Evolutionary conservation across 2,329 filamentous ascomycete genomes (phyloP).

Genomic region (Chaetomium sp.): DNA sequence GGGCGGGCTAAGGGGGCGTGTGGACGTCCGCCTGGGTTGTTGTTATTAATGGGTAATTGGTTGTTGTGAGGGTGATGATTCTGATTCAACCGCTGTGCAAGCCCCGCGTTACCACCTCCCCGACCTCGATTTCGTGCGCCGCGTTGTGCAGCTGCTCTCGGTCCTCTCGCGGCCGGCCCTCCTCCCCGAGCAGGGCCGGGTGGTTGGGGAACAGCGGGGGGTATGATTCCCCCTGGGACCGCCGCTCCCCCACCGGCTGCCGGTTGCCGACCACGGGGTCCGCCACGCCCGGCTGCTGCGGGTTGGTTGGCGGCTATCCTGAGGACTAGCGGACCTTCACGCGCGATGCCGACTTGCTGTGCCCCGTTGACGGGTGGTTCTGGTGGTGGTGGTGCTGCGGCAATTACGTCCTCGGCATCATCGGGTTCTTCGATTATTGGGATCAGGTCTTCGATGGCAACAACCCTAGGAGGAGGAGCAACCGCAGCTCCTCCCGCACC

Average conservation of each 20-base stretch:
- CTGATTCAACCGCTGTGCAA: constrained; percentile 22
- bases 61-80: not conserved
- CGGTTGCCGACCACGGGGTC: constrained; percentile 27
- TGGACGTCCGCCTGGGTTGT: too few species aligned
- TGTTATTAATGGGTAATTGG: too few species aligned
- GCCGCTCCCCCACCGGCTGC: not conserved
- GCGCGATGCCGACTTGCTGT: constrained; percentile 39
- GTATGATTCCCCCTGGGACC: not conserved
- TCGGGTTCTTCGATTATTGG: constrained; percentile 31
- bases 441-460: constrained; percentile 16
- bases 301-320: constrained; percentile 39
- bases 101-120: constrained; percentile 7
- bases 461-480: not conserved
- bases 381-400: constrained; percentile 17
- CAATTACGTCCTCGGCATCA: constrained; percentile 21
- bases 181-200: constrained; percentile 5
- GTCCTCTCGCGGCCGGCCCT: not conserved
- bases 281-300: constrained; percentile 25
- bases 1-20: too few species aligned
- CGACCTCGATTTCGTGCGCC: constrained; percentile 8
- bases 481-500: constrained; percentile 21
- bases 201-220: constrained; percentile 6
- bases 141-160: not conserved
- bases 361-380: constrained; percentile 23
- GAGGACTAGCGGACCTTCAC: constrained; percentile 51